phyloP scores from a whole-genome alignment of 225 moss, liverwort and hornwort genomes.

The Pleurozium schreberi region DNA sequence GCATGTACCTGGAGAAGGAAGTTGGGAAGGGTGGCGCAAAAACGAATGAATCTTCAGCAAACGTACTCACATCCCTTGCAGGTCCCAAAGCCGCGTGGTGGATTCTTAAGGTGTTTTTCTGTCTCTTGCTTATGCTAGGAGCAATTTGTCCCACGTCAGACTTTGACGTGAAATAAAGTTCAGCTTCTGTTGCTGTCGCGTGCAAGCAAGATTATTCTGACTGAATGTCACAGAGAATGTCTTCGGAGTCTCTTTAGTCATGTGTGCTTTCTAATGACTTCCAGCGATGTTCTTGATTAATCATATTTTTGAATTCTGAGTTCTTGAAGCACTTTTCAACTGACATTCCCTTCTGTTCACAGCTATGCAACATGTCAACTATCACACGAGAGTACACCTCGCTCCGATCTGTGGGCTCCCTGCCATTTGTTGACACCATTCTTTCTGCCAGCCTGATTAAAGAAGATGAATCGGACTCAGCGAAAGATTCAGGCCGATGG shows the following conservation, averaged over 20 bases:
- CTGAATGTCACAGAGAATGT: not conserved
- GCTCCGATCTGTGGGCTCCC: conserved; percentile 66
- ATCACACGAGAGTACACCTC: conserved; percentile 90
- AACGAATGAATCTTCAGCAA: conserved; percentile 28
- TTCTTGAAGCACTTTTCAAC: not conserved
- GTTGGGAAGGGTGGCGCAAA: conserved; percentile 4
- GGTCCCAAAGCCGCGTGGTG: conserved; percentile 77
- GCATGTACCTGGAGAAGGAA: conserved; percentile 66
- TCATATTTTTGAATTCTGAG: not conserved
- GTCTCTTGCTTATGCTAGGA: not conserved
- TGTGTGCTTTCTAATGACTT: not conserved
- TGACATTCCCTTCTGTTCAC: conserved; percentile 4
- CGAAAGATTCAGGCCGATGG: conserved; percentile 50
- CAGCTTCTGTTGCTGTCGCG: not conserved
- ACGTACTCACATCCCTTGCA: conserved; percentile 59
- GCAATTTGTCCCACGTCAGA: not conserved
- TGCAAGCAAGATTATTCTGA: not conserved
- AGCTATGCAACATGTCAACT: conserved; percentile 96
- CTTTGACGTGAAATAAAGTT: not conserved
- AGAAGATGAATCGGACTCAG: conserved; percentile 21
- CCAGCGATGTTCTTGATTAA: not conserved
- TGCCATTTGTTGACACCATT: conserved; percentile 85
- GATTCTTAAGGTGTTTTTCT: conserved; percentile 66
- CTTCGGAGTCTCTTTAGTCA: not conserved
- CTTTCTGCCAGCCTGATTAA: conserved; percentile 50